phyloP scores from a whole-genome alignment of 768 basidiomycete genomes.

The Pleurotus cornucopiae region DNA sequence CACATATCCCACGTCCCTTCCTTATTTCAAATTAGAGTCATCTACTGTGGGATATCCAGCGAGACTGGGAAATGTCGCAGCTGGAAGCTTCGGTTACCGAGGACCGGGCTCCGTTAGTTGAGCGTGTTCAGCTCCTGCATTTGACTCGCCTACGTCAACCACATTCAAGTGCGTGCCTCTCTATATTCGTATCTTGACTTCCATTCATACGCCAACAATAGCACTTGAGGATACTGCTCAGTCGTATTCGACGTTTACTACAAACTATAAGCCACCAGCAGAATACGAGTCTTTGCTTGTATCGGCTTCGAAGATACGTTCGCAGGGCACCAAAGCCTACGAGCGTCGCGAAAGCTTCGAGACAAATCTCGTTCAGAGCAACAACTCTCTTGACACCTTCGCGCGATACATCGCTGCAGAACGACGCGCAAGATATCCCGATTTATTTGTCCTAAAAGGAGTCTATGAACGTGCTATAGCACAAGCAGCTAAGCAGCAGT shows the following conservation, averaged over 20 bases:
- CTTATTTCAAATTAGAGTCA: slow-evolving; percentile 46
- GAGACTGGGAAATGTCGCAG: slow-evolving; percentile 70
- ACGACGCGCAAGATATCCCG: slow-evolving; percentile 54
- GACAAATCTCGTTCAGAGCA: slow-evolving; percentile 48
- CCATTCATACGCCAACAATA: slow-evolving; percentile 23
- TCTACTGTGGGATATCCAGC: slow-evolving; percentile 64
- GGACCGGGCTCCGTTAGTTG: slow-evolving; percentile 27
- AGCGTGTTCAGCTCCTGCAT: slow-evolving; percentile 52
- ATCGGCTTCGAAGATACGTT: slow-evolving; percentile 68
- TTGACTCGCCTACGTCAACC: slow-evolving; percentile 71
- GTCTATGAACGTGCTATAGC: slow-evolving; percentile 75
- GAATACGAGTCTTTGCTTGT: slow-evolving; percentile 79
- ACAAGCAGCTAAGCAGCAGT: slow-evolving; percentile 61
- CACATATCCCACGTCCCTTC: too few species aligned
- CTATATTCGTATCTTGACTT: not conserved
- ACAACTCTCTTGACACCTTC: slow-evolving; percentile 53
- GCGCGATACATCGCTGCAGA: slow-evolving; percentile 62
- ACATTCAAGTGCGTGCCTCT: slow-evolving; percentile 56
- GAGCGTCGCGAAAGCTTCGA: slow-evolving; percentile 64
- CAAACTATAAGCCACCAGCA: slow-evolving; percentile 64
- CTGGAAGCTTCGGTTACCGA: slow-evolving; percentile 43
- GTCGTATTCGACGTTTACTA: slow-evolving; percentile 86
- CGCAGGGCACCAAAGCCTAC: slow-evolving; percentile 54
- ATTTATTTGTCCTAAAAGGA: slow-evolving; percentile 48
- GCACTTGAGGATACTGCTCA: slow-evolving; percentile 80